These are phyloP conservation scores for Kalanchoe fedtschenkoi DNA, from an alignment of 164 flowering plant genomes.

Conservation along the genomic window DNA sequence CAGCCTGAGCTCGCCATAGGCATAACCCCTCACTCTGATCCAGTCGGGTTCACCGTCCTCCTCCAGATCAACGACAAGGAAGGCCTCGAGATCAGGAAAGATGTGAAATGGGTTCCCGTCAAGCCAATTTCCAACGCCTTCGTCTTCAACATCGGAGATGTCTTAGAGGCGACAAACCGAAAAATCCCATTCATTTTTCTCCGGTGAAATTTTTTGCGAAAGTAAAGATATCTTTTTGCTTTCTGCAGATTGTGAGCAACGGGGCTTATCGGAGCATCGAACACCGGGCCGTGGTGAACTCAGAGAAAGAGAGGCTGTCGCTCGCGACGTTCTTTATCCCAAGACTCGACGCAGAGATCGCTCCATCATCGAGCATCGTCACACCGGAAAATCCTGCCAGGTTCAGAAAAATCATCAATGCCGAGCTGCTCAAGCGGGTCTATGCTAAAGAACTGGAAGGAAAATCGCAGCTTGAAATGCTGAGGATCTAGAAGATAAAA, in stretches of 20 bases:
- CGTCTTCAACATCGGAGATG: constrained; percentile 37
- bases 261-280: not conserved
- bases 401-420: constrained; percentile 12
- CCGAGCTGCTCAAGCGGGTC: constrained; percentile 13
- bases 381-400: constrained; percentile 16
- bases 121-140: constrained; percentile 29
- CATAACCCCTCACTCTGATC: constrained; percentile 45
- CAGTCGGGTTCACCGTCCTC: constrained; percentile 27
- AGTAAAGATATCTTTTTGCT: not conserved
- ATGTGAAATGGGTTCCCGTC: constrained; percentile 35
- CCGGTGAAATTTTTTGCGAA: not conserved
- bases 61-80: constrained; percentile 31
- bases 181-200: not conserved
- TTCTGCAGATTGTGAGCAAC: not conserved
- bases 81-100: constrained; percentile 40
- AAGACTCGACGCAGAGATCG: constrained; percentile 9
- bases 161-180: constrained; percentile 30
- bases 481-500: not conserved
- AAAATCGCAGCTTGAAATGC: constrained; percentile 18
- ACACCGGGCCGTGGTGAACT: constrained; percentile 6
- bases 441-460: constrained; percentile 15
- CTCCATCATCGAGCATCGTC: constrained; percentile 21
- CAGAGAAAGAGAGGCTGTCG: constrained; percentile 21
- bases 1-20: constrained; percentile 31
- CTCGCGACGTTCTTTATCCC: constrained; percentile 23